Percentiles rank a stretch among this genome's conserved stretches.
These are phyloP conservation scores for Allium sativum DNA, from an alignment of 106 monocot species.

Conservation along the genomic window DNA sequence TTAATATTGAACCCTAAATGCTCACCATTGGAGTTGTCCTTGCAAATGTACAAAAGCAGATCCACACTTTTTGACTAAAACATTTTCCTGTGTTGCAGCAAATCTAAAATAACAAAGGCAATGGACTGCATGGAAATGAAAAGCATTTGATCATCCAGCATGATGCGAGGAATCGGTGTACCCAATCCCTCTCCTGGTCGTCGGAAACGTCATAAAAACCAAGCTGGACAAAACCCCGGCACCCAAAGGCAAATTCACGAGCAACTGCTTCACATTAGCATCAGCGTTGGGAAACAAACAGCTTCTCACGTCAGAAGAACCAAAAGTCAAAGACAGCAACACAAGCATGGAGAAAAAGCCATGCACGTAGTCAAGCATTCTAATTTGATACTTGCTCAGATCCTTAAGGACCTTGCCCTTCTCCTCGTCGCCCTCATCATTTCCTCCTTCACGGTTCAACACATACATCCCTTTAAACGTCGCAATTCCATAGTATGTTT, in stretches of 20 bases:
- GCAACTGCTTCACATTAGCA: conserved; percentile 8
- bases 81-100: too few species aligned
- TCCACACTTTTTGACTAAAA: too few species aligned
- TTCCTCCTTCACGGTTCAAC: conserved; percentile 6
- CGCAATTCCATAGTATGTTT: conserved; percentile 49
- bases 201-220: conserved; percentile 42
- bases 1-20: too few species aligned
- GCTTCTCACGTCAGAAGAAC: conserved; percentile 13
- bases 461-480: too few species aligned
- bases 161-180: too few species aligned
- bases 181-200: conserved; percentile 42
- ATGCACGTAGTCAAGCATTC: conserved; percentile 29
- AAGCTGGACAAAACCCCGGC: conserved; percentile 32
- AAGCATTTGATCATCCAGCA: too few species aligned
- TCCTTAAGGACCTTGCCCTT: too few species aligned
- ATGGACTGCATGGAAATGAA: too few species aligned
- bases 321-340: conserved; percentile 18
- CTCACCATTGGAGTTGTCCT: too few species aligned
- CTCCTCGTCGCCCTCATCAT: not conserved
- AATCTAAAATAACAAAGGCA: too few species aligned
- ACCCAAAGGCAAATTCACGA: conserved; percentile 29
- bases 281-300: conserved; percentile 29
- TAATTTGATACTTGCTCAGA: conserved; percentile 19
- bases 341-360: conserved; percentile 21
- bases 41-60: too few species aligned